Conservation (phyloP, 176 grass and related monocot species). For the Phyllostachys edulis region DNA sequence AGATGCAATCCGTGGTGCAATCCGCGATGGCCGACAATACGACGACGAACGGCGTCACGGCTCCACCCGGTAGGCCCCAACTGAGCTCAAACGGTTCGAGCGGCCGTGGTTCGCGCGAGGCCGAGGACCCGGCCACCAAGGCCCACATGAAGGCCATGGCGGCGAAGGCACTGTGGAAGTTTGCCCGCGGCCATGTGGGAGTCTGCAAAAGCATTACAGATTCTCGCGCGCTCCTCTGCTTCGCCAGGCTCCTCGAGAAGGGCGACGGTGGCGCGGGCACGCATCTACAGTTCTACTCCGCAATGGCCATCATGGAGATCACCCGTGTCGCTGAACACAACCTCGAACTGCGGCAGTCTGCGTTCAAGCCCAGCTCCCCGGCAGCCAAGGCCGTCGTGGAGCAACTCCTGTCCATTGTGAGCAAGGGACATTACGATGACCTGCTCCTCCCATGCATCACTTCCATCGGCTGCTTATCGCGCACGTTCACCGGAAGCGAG, state of each 20-base stretch:
- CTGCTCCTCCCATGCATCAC: slow-evolving; percentile 71
- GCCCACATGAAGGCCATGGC: slow-evolving; percentile 81
- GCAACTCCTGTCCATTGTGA: slow-evolving; percentile 63
- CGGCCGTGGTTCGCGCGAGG: slow-evolving; percentile 39
- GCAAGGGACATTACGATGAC: slow-evolving; percentile 47
- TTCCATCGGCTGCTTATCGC: slow-evolving; percentile 70
- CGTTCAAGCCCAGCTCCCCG: slow-evolving; percentile 77
- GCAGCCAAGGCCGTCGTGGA: slow-evolving; percentile 64
- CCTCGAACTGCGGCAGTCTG: slow-evolving; percentile 64
- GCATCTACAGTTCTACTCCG: slow-evolving; percentile 62
- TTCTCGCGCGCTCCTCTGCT: slow-evolving; percentile 89
- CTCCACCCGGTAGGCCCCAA: neutral
- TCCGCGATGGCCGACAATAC: slow-evolving; percentile 47
- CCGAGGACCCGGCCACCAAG: slow-evolving; percentile 66
- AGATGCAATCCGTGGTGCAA: slow-evolving; percentile 67
- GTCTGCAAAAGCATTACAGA: slow-evolving; percentile 87
- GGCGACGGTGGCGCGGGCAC: slow-evolving; percentile 41
- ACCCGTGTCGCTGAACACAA: slow-evolving; percentile 73
- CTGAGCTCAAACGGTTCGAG: slow-evolving; percentile 33
- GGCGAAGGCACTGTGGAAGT: slow-evolving; percentile 76
- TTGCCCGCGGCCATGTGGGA: slow-evolving; percentile 50
- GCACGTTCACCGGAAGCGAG: slow-evolving; percentile 83
- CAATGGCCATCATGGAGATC: slow-evolving; percentile 88
- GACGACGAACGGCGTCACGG: slow-evolving; percentile 19
- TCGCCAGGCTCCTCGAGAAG: slow-evolving; percentile 69